Evolutionary conservation across 2,329 filamentous ascomycete genomes (phyloP).

Genomic region (Whalleya microplaca): DNA sequence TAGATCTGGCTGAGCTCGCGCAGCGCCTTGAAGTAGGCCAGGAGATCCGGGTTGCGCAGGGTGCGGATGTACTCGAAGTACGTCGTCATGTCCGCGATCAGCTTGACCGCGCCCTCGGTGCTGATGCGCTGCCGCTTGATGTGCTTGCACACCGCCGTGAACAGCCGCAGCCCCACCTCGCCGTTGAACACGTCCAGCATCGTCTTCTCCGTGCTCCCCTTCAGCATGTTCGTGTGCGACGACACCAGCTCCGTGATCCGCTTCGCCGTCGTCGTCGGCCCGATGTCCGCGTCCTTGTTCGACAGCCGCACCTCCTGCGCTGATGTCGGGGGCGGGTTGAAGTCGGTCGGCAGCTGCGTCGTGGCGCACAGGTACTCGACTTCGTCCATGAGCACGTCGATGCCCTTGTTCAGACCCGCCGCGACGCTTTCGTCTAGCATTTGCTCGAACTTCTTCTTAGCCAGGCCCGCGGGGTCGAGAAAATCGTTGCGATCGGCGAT

Average conservation of each 20-base stretch:
- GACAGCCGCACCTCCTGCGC: conserved; percentile 38
- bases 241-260: conserved; percentile 84
- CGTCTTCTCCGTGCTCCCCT: conserved; percentile 94
- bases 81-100: conserved; percentile 96
- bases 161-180: conserved; percentile 91
- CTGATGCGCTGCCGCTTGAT: conserved; percentile 94
- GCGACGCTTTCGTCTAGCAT: conserved; percentile 98
- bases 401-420: conserved; percentile 93
- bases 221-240: conserved; percentile 88
- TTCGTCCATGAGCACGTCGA: conserved; percentile 97
- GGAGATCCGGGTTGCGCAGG: conserved; percentile 79
- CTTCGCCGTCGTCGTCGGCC: conserved; percentile 77
- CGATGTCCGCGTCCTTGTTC: conserved; percentile 43
- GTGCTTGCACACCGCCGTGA: conserved; percentile 93
- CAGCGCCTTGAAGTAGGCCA: conserved; percentile 89
- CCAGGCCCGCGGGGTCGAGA: conserved; percentile 84
- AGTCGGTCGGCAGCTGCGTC: conserved; percentile 83
- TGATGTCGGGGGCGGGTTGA: conserved; percentile 67
- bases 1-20: conserved; percentile 95
- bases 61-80: conserved; percentile 85
- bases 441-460: conserved; percentile 98
- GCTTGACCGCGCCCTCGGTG: conserved; percentile 83
- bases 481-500: conserved; percentile 94
- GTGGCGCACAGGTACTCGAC: conserved; percentile 94
- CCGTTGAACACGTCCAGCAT: conserved; percentile 99